phyloP scores from a whole-genome alignment of 1,284 basidiomycete genomes.

The Ceratobasidium sp. region DNA sequence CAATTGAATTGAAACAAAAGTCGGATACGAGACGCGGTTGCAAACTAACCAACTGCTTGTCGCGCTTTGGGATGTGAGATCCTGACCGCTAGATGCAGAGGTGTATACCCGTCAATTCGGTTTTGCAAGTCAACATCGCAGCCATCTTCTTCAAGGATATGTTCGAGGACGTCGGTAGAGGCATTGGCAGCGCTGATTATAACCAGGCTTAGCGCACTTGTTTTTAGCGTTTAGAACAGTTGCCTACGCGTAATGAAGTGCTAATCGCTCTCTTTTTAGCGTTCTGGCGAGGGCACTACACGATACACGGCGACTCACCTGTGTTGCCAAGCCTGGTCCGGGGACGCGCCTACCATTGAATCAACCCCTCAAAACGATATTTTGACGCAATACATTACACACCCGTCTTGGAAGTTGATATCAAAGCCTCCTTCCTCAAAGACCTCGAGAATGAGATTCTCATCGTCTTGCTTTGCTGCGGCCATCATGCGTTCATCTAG shows the following conservation, averaged over 20 bases:
- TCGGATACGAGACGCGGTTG: conserved; percentile 53
- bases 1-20: neutral
- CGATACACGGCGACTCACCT: conserved; percentile 56
- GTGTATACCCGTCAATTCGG: conserved; percentile 77
- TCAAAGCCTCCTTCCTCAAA: conserved; percentile 68
- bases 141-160: conserved; percentile 75
- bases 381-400: conserved; percentile 52
- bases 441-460: conserved; percentile 71
- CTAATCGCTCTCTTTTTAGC: conserved; percentile 56
- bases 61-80: conserved; percentile 71
- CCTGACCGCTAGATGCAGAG: conserved; percentile 81
- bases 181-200: conserved; percentile 63
- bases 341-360: conserved; percentile 21
- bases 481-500: conserved; percentile 78
- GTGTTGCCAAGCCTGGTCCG: conserved; percentile 74
- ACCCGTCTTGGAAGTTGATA: conserved; percentile 84
- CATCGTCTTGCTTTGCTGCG: conserved; percentile 80
- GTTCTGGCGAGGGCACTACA: neutral
- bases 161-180: conserved; percentile 73
- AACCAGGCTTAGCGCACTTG: too few species aligned
- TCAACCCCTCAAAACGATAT: conserved; percentile 37
- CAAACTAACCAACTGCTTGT: conserved; percentile 45
- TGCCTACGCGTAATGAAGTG: conserved; percentile 82
- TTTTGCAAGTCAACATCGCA: conserved; percentile 90
- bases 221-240: conserved; percentile 17